Evolutionary conservation across 164 flowering plant species (phyloP).

Genomic region (Liquidambar formosana): DNA sequence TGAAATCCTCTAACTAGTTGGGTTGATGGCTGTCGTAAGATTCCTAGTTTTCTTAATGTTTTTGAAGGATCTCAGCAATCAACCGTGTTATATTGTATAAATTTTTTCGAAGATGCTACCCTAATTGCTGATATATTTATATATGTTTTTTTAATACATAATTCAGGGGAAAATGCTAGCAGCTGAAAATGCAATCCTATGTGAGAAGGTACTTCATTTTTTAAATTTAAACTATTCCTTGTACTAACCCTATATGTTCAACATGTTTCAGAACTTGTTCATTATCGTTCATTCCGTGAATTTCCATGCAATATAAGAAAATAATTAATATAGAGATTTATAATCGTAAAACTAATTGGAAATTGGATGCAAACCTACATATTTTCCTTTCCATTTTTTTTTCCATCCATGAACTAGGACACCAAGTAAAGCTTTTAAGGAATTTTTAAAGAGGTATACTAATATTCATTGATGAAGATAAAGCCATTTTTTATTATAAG

Average conservation of each 20-base stretch:
- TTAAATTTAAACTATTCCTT: neutral
- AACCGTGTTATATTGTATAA: neutral
- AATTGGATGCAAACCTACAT: too few species aligned
- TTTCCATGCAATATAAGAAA: neutral
- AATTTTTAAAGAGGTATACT: too few species aligned
- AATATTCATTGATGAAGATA: too few species aligned
- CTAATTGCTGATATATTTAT: neutral
- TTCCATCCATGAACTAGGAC: too few species aligned
- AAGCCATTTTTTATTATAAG: too few species aligned
- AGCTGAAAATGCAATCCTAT: constrained; percentile 65
- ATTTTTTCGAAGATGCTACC: neutral
- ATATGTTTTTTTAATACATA: neutral
- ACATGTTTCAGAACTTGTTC: neutral
- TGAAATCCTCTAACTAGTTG: neutral
- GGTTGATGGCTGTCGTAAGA: neutral
- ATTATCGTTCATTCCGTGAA: too few species aligned
- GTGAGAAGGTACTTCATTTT: constrained; percentile 49
- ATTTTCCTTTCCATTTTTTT: too few species aligned
- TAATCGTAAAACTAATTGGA: neutral
- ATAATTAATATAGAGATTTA: neutral
- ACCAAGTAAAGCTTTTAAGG: too few species aligned
- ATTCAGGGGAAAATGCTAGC: constrained; percentile 59
- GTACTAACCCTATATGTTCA: neutral
- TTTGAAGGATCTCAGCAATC: neutral
- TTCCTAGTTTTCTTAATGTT: neutral